Percentiles rank a stretch among this genome's conserved stretches.
These are phyloP conservation scores for Pestalotiopsis sp. DNA, from an alignment of 2,329 filamentous ascomycete genomes.

Conservation along the genomic window DNA sequence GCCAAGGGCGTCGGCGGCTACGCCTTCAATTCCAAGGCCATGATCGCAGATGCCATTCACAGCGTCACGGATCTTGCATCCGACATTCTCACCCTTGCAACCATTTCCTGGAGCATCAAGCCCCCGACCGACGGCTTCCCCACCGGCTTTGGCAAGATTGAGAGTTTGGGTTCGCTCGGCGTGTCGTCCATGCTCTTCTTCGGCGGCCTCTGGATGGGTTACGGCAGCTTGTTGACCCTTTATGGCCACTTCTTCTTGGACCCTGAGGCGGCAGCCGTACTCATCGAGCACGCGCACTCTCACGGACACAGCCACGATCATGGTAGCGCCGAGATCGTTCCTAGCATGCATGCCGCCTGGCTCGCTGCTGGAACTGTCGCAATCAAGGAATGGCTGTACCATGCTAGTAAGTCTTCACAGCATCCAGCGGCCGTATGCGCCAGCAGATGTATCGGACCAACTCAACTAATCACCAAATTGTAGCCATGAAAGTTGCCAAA, in stretches of 20 bases:
- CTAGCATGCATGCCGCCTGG: slow-evolving; percentile 94
- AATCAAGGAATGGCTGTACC: slow-evolving; percentile 96
- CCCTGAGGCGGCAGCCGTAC: slow-evolving; percentile 51
- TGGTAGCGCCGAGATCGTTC: slow-evolving; percentile 63
- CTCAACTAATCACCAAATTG: slow-evolving; percentile 25
- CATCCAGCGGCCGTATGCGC: not conserved
- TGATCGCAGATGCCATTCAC: slow-evolving; percentile 93
- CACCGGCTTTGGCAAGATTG: slow-evolving; percentile 94
- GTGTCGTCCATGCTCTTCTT: slow-evolving; percentile 89
- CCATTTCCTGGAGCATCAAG: slow-evolving; percentile 89
- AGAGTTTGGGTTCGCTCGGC: slow-evolving; percentile 89
- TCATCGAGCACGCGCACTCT: slow-evolving; percentile 58
- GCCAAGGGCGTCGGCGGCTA: slow-evolving; percentile 92
- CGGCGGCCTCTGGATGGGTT: slow-evolving; percentile 90
- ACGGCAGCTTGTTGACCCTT: slow-evolving; percentile 70
- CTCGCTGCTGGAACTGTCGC: slow-evolving; percentile 86
- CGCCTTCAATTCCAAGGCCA: slow-evolving; percentile 90
- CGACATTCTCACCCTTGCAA: slow-evolving; percentile 90
- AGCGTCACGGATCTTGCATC: slow-evolving; percentile 94
- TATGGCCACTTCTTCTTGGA: slow-evolving; percentile 75
- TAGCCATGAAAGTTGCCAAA: slow-evolving; percentile 92
- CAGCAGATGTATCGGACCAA: not conserved
- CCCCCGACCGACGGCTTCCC: slow-evolving; percentile 84
- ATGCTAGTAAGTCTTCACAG: slow-evolving; percentile 72
- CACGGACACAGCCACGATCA: slow-evolving; percentile 68